Evolutionary conservation across 1,284 basidiomycete genomes (phyloP), one percentile per base, ranked within the genome.

Genomic region (Fomitopsis schrenkii): DNA sequence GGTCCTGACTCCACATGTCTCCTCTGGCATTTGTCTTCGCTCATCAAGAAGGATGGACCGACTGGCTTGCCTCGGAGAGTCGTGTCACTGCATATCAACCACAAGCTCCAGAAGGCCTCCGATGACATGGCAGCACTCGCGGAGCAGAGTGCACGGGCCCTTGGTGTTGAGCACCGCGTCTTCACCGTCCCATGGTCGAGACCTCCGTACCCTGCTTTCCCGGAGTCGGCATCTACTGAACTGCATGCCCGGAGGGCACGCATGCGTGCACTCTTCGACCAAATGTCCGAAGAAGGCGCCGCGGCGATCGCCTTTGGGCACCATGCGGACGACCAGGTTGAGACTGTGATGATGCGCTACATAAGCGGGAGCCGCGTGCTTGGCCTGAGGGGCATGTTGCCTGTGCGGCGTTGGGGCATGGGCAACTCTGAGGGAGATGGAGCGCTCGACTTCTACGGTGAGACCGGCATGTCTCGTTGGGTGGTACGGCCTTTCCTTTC

Each of bases 1-100:
- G 91, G 91, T 2, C 83, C 90, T 12, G 91, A 93, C 71, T 93
- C 91, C 5, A 85, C 87, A 1, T 90, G 87, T 70, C 78, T 93
- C 5, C 76, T 93, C 10, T 90, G 84, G 67, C 81, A 93, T 10
- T 74, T 92, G n/a, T 19, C 66, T 40, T 58, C 70, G 58, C 41
- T 65, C 14, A 40, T 69, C 22, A 52, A 57, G 17, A 59, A 45
- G 15, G 33, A 36, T 7, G 59, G 53, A 42, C 19, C 28, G 3
- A 26, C 26, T 3, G 58, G 58, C n/a, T 58, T 74, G 4, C 74
- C 73, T 10, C 36, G 44, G 17, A 30, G 60, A 8, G 66, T 88
- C 4, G 65, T 84, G n/a, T 89, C 90, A 0, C 48, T 91, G 12
- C 83, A 87, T 60, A 78, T 93, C 54, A 79, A 89, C 67, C 91